Evolutionary conservation across 192 early-diverging fungal species (phyloP), one percentile per base, ranked within the genome.

Genomic region (Linnemannia zychae): DNA sequence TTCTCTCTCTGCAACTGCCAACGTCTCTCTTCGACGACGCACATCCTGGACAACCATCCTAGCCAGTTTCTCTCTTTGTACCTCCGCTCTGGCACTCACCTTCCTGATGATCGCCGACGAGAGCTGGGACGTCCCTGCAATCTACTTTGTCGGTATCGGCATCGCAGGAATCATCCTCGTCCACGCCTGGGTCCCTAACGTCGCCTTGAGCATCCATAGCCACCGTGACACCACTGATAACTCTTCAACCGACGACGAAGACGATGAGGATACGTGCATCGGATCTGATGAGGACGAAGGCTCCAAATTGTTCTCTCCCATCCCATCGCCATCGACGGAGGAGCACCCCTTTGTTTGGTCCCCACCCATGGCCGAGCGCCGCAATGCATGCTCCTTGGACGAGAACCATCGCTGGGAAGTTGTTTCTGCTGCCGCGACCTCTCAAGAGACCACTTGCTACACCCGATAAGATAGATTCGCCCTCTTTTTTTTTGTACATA

Each of bases 61-160:
- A 28, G 44, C 80, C 40, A 49, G 74, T 38, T 12, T 77, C 31
- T 47, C 75, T 20, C 67, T 53, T 24, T 50, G 68, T 4, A 67
- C 22, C 17, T 79, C 82, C 2, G 76, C 77, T 15, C 36, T 84
- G 37, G 49, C 31, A 13, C 36, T 84, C 31, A 76, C 73, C 7
- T 37, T 79, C 38, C 36, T 84, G n/a, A 79, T 85, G 77, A 79
- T 79, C 47, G 22, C 79, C 28, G 40, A 74, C 11, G 83, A 85
- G 36, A 79, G 83, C 77, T 85, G 83, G 83, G 83, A 85, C 65
- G 60, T 79, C 1, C 83, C 83, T 31, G 76, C 83, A 38, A 52
- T 73, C 49, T 79, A 85, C 44, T 85, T 85, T 73, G 49, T 66
- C 1, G 83, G 83, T 37, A 79, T 85, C 57, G 83, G 83, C 16